Conservation (phyloP, 345 rosid genomes). For the Litchi chinensis region DNA sequence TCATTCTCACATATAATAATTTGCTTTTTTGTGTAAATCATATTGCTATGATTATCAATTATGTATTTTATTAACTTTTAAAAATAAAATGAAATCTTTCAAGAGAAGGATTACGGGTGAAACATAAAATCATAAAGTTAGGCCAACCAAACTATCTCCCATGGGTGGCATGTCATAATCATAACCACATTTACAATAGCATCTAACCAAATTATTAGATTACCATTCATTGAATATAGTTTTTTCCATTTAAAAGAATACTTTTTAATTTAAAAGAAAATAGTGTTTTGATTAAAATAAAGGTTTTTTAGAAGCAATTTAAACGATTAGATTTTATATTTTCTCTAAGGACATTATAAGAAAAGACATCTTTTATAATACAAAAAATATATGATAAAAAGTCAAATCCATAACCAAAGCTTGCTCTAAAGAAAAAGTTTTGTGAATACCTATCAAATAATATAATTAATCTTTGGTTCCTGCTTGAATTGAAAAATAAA, state of each 20-base stretch:
- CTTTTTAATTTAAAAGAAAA: too few relatives aligned
- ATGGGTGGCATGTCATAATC: neutral
- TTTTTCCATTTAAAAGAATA: too few relatives aligned
- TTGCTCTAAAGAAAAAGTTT: too few relatives aligned
- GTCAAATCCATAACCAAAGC: too few relatives aligned
- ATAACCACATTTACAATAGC: neutral
- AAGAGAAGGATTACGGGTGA: neutral
- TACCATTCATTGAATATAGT: neutral
- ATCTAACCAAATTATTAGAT: neutral
- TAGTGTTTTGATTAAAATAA: too few relatives aligned
- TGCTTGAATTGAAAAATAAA: too few relatives aligned
- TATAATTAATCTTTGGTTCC: too few relatives aligned
- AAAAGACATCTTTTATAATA: too few relatives aligned
- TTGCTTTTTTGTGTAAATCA: neutral
- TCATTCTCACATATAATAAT: neutral
- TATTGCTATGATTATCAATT: neutral
- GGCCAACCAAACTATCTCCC: constrained; percentile 1
- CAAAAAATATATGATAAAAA: too few relatives aligned
- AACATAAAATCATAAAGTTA: neutral
- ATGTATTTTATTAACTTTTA: neutral
- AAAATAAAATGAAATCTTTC: neutral
- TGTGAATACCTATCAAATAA: too few relatives aligned
- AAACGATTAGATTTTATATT: too few relatives aligned
- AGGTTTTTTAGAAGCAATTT: neutral
- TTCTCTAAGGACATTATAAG: too few relatives aligned